Base-by-base conservation (phyloP, 1,284 basidiomycete species). In the Cerioporus squamosus region DNA sequence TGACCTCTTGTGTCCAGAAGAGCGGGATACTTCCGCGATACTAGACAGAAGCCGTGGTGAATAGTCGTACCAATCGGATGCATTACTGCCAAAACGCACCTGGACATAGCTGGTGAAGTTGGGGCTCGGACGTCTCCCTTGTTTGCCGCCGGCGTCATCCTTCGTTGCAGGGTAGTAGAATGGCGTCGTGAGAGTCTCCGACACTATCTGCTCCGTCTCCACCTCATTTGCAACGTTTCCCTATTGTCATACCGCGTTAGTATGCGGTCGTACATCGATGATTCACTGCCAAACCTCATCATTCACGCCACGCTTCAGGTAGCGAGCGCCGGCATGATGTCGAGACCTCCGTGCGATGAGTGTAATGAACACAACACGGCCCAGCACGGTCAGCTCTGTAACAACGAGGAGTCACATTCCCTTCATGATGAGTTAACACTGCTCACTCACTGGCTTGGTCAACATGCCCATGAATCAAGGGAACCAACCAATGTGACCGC, bases 151-250 rank as follows among this genome's bases (percentile, higher is more conserved):
- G 1, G 65, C 52, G 1, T 66, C 54, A 9, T 74, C 74, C 31
- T 77, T 70, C 15, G 70, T 68, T 12, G 77, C 76, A 17, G 90
- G 86, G 70, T 82, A 89, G 68, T 94, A 93, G 72, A 97, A 96
- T 0, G 95, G 86, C 0, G 95, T 99, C 0, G 95, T 97, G 7
- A 96, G 74, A 0, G 94, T 93, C 70, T 99, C 97, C 3, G 91
- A 94, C 0, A 99, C 96, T 52, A 99, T 97, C 70, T 99, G 97
- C 70, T 99, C 97, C 0, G 96, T 98, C 75, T 99, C 97, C 2
- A 99, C 97, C 74, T 99, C 97, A 69, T 99, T 99, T 1, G 97
- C 97, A 2, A 99, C 97, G 70, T 98, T 94, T 2, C 97, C 97
- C 92, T 96, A 12, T 10, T 3, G 14, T 36, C 3, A 15, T 3